phyloP scores from a whole-genome alignment of 805 yeast genomes.

The Monosporozyma aquatica region DNA sequence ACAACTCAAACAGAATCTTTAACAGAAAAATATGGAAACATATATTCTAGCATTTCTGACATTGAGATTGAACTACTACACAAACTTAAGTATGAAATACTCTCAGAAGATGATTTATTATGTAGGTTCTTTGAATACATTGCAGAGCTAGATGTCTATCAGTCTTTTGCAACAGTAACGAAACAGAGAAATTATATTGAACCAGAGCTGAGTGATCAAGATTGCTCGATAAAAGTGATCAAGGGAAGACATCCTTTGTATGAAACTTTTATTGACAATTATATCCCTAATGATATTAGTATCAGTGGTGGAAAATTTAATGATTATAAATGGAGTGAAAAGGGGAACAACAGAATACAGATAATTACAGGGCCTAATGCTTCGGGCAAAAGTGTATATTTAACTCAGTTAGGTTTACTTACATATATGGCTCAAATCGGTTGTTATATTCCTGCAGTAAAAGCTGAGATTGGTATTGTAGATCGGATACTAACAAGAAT shows the following conservation, averaged over 20 bases:
- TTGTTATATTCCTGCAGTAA: constrained; percentile 43
- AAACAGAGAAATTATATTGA: constrained; percentile 20
- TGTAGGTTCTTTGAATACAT: constrained; percentile 16
- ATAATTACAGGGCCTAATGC: constrained; percentile 43
- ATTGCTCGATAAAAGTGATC: constrained; percentile 25
- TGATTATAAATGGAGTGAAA: constrained; percentile 7
- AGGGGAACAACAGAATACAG: constrained; percentile 23
- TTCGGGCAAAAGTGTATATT: constrained; percentile 45
- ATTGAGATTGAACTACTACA: constrained; percentile 35
- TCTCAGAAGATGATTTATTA: constrained; percentile 10
- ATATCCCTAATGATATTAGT: constrained; percentile 36
- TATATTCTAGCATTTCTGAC: constrained; percentile 34
- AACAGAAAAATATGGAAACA: constrained; percentile 36
- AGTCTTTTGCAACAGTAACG: constrained; percentile 31
- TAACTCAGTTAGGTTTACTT: constrained; percentile 41
- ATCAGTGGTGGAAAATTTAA: constrained; percentile 19
- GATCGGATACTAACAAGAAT: constrained; percentile 42
- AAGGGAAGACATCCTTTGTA: constrained; percentile 42
- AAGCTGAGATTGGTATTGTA: constrained; percentile 38
- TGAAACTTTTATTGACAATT: constrained; percentile 32
- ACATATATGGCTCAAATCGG: constrained; percentile 46
- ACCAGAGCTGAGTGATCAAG: constrained; percentile 28
- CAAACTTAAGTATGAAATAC: constrained; percentile 23
- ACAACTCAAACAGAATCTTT: constrained; percentile 24
- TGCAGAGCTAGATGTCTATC: constrained; percentile 33